Evolutionary conservation across 2,329 filamentous ascomycete species (phyloP).

Genomic region (Aspergillus bombycis): DNA sequence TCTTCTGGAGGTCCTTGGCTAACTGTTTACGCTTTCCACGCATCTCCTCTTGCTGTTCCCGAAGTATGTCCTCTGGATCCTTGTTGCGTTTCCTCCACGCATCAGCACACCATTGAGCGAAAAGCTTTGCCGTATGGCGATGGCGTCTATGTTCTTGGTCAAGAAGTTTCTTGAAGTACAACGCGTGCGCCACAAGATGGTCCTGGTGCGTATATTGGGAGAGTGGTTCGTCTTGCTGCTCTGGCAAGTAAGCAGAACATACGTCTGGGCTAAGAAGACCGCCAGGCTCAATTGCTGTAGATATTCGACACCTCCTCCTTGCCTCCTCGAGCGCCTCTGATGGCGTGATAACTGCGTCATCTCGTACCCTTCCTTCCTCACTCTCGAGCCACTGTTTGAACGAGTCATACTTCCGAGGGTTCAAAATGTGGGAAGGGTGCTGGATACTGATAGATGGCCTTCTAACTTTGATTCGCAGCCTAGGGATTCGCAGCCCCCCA

Average conservation of each 20-base stretch:
- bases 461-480: conserved; percentile 53
- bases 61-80: conserved; percentile 72
- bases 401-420: conserved; percentile 51
- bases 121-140: conserved; percentile 72
- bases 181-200: conserved; percentile 76
- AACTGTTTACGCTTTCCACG: conserved; percentile 72
- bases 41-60: conserved; percentile 72
- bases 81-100: conserved; percentile 47
- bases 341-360: conserved; percentile 53
- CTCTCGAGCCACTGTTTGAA: conserved; percentile 67
- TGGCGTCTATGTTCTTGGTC: conserved; percentile 78
- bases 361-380: conserved; percentile 50
- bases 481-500: conserved; percentile 33
- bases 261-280: conserved; percentile 71
- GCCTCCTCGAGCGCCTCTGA: conserved; percentile 71
- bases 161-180: conserved; percentile 80
- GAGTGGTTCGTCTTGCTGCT: conserved; percentile 72
- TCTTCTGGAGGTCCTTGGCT: conserved; percentile 63
- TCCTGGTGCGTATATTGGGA: conserved; percentile 86
- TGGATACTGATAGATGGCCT: conserved; percentile 54
- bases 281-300: conserved; percentile 73
- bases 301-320: conserved; percentile 66
- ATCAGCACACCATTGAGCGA: conserved; percentile 62
- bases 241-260: conserved; percentile 74
- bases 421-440: conserved; percentile 55